Percentiles rank a stretch among this genome's conserved stretches.
These are phyloP conservation scores for Ogataea angusta DNA, from an alignment of 805 yeast species.

Conservation along the genomic window DNA sequence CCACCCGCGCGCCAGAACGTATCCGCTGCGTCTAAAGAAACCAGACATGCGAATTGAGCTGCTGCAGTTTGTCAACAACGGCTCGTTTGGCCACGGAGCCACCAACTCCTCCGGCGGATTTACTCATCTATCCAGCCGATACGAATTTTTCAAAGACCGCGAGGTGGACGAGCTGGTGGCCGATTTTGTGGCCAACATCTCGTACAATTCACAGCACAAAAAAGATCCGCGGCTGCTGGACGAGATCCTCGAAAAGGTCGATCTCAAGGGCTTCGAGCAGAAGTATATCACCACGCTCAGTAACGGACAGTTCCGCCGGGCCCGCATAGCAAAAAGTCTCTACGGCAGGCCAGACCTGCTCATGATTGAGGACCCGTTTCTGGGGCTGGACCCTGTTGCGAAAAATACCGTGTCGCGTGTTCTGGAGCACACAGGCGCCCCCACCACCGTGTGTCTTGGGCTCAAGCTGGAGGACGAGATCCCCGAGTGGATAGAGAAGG, in stretches of 20 bases:
- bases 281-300: conserved; percentile 85
- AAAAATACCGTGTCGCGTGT: conserved; percentile 55
- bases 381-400: conserved; percentile 84
- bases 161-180: conserved; percentile 72
- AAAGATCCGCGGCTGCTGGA: conserved; percentile 38
- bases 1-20: conserved; percentile 43
- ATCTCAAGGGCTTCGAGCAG: conserved; percentile 53
- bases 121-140: conserved; percentile 84
- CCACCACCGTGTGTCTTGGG: conserved; percentile 68
- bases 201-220: conserved; percentile 41
- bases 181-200: conserved; percentile 55
- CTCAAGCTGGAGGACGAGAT: conserved; percentile 69
- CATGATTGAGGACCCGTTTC: conserved; percentile 85
- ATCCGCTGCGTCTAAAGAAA: conserved; percentile 51
- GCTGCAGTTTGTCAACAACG: conserved; percentile 36
- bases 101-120: conserved; percentile 40
- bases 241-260: conserved; percentile 46
- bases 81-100: conserved; percentile 35
- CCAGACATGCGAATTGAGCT: conserved; percentile 38
- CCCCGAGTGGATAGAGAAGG: conserved; percentile 78
- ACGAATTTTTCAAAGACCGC: conserved; percentile 76
- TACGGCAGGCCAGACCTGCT: conserved; percentile 62
- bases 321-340: conserved; percentile 76
- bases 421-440: conserved; percentile 31
- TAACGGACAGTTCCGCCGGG: conserved; percentile 92